Base-by-base conservation (phyloP, 2,329 filamentous ascomycete species). In the Aureobasidium melanogenum region DNA sequence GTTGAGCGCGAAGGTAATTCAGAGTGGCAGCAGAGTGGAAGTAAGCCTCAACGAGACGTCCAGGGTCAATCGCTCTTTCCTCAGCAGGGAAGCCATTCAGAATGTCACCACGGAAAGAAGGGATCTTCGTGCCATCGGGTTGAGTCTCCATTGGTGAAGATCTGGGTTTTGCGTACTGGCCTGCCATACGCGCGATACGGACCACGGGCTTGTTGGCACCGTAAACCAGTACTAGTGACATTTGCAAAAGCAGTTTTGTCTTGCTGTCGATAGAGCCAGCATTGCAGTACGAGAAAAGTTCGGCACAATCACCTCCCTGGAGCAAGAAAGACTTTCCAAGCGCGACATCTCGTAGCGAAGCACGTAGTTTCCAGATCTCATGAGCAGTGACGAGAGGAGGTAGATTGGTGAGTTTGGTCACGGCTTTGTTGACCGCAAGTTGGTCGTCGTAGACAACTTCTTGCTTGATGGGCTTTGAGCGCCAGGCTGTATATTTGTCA, bases 271-370 rank as follows among this genome's bases (percentile, higher is more conserved):
- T 97, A 66, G 89, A 88, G 15, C 84, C 83, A 72, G 91, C 88
- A 68, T 89, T 87, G 75, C 94, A 99, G 79, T 99, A 99, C 74
- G 94, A 91, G 70, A 99, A 99, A 10, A 97, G 83, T 78, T 99
- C 94, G 17, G 94, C 94, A 71, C 94, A 99, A 76, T 99, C 94
- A 50, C 93, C 94, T 63, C 94, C 94, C 77, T 99, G 94, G 4
- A 99, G 84, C 10, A 99, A 81, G 73, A 99, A 97, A 14, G 93
- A 90, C 66, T 93, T 91, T 36, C 94, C 94, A 38, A 88, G 79
- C 5, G 94, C 94, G 6, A 96, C 94, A 76, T 96, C 90, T 63
- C 85, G 84, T 24, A 99, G 82, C 68, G 84, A 87, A 57, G 84
- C 80, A 71, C 91, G 91, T 58, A 99, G 82, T 65, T 84, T 87